Evolutionary conservation across 2,329 filamentous ascomycete genomes (phyloP).

Genomic region (Fusarium poae): DNA sequence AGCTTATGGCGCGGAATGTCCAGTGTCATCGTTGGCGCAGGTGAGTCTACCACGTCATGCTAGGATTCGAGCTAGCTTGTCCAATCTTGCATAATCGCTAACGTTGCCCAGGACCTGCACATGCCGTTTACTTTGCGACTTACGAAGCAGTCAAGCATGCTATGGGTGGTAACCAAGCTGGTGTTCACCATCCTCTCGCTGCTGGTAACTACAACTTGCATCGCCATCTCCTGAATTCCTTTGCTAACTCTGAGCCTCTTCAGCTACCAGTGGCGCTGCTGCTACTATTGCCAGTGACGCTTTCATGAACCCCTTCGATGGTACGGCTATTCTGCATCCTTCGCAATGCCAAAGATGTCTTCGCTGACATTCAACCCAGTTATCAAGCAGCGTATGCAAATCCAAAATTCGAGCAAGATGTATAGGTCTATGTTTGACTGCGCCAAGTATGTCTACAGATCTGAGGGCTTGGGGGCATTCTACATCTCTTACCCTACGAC

Average conservation of each 20-base stretch:
- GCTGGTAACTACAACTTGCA: conserved; percentile 72
- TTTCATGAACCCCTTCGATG: conserved; percentile 99
- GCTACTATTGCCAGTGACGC: conserved; percentile 98
- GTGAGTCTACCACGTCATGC: conserved; percentile 63
- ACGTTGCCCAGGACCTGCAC: conserved; percentile 80
- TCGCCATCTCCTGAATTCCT: neutral
- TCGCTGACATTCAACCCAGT: conserved; percentile 67
- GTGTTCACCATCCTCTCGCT: conserved; percentile 91
- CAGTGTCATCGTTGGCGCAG: conserved; percentile 94
- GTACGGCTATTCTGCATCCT: conserved; percentile 66
- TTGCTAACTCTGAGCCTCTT: conserved; percentile 26
- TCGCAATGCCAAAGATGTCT: neutral
- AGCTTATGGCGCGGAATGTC: conserved; percentile 97
- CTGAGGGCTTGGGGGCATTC: conserved; percentile 90
- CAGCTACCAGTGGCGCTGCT: conserved; percentile 91
- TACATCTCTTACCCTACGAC: conserved; percentile 99
- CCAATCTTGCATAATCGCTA: conserved; percentile 14
- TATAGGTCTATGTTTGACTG: conserved; percentile 91
- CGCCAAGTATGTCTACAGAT: conserved; percentile 86
- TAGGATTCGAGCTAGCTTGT: conserved; percentile 40
- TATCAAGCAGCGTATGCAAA: conserved; percentile 99
- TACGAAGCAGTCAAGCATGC: conserved; percentile 97
- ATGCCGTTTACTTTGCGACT: conserved; percentile 98
- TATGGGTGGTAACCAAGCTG: conserved; percentile 90
- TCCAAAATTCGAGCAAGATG: conserved; percentile 88